Percentiles rank a stretch among this genome's conserved stretches.
These are phyloP conservation scores for Brassica cretica DNA, from an alignment of 345 rosid genomes.

Conservation along the genomic window DNA sequence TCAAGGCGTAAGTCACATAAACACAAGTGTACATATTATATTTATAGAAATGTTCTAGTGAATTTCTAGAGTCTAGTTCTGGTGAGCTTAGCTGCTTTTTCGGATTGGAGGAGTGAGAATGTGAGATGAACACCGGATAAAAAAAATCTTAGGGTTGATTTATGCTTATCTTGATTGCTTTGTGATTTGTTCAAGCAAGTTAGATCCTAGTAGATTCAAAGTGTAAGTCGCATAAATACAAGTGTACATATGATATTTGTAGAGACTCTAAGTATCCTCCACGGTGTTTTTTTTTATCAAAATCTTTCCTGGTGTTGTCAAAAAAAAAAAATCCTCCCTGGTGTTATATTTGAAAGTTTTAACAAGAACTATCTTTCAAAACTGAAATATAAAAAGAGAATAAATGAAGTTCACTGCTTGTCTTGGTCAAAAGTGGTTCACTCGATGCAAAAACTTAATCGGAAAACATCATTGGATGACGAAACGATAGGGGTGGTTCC, in stretches of 20 bases:
- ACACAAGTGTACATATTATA: background rate
- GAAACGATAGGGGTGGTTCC: slow-evolving; percentile 15
- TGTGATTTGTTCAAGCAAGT: background rate
- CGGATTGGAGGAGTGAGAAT: background rate
- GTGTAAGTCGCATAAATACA: background rate
- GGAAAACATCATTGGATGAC: background rate
- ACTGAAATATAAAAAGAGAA: background rate
- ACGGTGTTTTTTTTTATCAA: too few relatives aligned
- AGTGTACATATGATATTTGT: background rate
- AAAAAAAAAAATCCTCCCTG: background rate
- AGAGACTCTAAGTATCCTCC: background rate
- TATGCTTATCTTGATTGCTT: background rate
- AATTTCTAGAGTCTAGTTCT: too few relatives aligned
- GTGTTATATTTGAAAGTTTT: background rate
- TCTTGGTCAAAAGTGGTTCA: background rate
- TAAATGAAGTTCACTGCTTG: background rate
- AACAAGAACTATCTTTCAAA: background rate
- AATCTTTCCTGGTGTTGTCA: too few relatives aligned
- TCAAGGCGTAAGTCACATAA: background rate
- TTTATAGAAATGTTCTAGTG: too few relatives aligned
- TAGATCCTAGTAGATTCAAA: background rate
- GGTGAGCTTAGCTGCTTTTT: background rate
- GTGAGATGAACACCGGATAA: background rate
- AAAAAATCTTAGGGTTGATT: background rate
- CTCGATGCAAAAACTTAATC: background rate